Base-by-base conservation (phyloP, 495 filamentous ascomycete genomes). In the Penicillium manginii region DNA sequence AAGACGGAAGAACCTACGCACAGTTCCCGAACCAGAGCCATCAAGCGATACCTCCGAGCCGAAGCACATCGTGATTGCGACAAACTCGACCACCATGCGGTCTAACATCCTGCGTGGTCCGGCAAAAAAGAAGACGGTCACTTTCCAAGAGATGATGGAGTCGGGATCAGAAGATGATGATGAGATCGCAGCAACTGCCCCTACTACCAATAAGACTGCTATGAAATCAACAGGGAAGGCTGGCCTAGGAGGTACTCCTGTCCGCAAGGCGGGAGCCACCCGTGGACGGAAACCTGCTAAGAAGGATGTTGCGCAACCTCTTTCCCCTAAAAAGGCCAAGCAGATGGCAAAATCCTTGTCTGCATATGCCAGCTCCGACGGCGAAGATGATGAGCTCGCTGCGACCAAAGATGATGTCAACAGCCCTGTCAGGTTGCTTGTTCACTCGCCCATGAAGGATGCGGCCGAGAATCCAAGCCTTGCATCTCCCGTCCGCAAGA, bases 311-410 rank as follows among this genome's bases (percentile, higher is more conserved):
- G 33, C 61, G 18, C 70, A 79, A 52, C 81, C 81, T 23, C 63
- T 85, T n/a, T 84, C 83, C 7, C 83, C 83, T 6, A 84, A 85
- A 69, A 85, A 84, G 62, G 70, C 74, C 29, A 81, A 72, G 42
- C 82, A 84, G 55, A 71, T 84, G 26, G 75, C 80, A 22, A 83
- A 81, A 59, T 71, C 72, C 10, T 62, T 76, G 9, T 72, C 75
- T 7, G 66, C 73, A 2, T 80, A 77, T 50, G 70, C 68, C 1
- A 76, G 71, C 58, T 77, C 71, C 3, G 75, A 79, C 57, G 73
- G 71, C 3, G 81, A 83, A 45, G 82, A 84, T 11, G 82, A 84
- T 62, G 81, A 85, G 61, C 62, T 83, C 43, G 72, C 61, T 39
- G 66, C 64, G 0, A 68, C 63, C n/a, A 83, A 81, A 62, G 72